Base-by-base conservation (phyloP, 768 basidiomycete genomes). In the Clathrus columnatus region DNA sequence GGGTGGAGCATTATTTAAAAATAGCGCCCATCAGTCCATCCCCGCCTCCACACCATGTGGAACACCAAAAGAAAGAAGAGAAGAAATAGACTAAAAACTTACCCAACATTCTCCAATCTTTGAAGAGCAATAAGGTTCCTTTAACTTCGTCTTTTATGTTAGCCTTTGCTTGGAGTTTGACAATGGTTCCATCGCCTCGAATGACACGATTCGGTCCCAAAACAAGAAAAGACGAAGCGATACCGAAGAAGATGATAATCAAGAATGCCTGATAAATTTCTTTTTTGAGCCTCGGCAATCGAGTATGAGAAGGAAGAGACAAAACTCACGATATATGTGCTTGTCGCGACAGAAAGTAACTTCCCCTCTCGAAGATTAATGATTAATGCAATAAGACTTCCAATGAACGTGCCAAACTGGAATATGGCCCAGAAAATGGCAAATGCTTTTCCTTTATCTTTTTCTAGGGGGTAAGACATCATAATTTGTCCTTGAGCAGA, bases 381-480 rank as follows among this genome's bases (percentile, higher is more conserved):
- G 4, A 70, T 73, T 23, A 76, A 69, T 29, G 73, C 73, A 52
- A 77, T 74, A 57, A 73, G 56, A 11, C 71, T 62, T 20, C 75
- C 75, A 51, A 77, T 70, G 63, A 75, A 65, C 32, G 72, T 64
- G 49, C 75, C 75, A 50, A 70, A 64, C 58, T 75, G 69, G 69
- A 75, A 74, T 59, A 75, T 70, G 29, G 69, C 72, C 80, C 80
- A 80, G 66, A 81, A 81, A 48, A 81, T 59, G 28, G 70, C 70
- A 57, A 81, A 79, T 17, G 71, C 72, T 57, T 67, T 68, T 14
- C 80, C 80, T 61, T 81, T 81, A 61, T 80, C 75, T 51, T 78
- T 76, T 59, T 81, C 80, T 1, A 76, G 70, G 4, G 80, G 79
- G 57, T 80, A 78, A 6, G 73, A 68, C 76, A 80, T 74, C 79